Base-by-base conservation (phyloP, 2,329 filamentous ascomycete genomes). In the Whalleya microplaca region DNA sequence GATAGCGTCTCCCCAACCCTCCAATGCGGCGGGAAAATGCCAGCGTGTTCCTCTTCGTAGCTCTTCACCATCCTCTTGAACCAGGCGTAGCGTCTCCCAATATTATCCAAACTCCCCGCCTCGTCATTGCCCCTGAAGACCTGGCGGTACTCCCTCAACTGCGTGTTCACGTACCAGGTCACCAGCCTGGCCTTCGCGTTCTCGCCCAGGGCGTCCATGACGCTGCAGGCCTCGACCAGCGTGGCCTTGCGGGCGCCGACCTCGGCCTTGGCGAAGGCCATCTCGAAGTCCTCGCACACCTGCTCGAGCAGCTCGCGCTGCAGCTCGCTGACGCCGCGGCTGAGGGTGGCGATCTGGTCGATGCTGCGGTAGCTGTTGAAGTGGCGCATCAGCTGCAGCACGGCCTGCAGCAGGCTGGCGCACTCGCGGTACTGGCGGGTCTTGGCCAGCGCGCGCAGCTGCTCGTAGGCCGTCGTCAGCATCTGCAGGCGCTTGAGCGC, bases 361-460 rank as follows among this genome's bases (percentile, higher is more conserved):
- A 99, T 98, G 66, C 92, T 96, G 56, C 95, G 83, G 73, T 98
- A 99, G 74, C 91, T 96, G 77, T 96, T 96, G 83, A 99, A 99
- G 76, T 99, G 93, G 64, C 91, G 91, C 90, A 98, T 97, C 45
- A 99, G 86, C 82, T 99, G 95, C 56, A 99, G 84, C 29, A 99
- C 95, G 9, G 95, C 95, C 77, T 96, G 92, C 55, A 99, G 80
- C 57, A 99, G 81, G 67, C 96, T 92, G 16, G 94, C 93, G 71
- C 95, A 98, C 73, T 99, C 95, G 62, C 91, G 83, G 73, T 99
- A 99, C 73, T 99, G 95, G 54, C 94, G 83, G 37, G 90, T 89
- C 74, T 90, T 90, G 64, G 91, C 89, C 64, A 97, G 80, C 2
- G 87, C 90, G 56, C 90, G 85, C 55, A 99, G 81, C 77, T 99